phyloP scores from a whole-genome alignment of 2,329 filamentous ascomycete genomes.

The Cordyceps cicadae region DNA sequence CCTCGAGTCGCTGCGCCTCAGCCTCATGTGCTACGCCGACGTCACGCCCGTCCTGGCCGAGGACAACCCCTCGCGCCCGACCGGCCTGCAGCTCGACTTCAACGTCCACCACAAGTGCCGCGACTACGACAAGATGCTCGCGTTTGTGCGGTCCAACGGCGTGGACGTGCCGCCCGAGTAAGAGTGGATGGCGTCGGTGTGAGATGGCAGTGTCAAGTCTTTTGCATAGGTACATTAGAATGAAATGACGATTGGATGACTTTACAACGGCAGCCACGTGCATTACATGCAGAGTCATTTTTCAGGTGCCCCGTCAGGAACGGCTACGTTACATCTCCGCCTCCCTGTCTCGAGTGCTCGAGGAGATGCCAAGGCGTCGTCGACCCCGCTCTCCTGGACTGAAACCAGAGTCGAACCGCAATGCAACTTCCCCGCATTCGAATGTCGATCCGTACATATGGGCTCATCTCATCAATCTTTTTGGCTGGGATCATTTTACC shows the following conservation, averaged over 20 bases:
- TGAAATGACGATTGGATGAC: background rate
- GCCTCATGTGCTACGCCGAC: constrained; percentile 15
- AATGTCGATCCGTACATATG: background rate
- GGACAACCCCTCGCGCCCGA: background rate
- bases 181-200: background rate
- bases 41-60: constrained; percentile 13
- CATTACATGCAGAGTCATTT: no score
- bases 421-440: background rate
- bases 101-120: constrained; percentile 15
- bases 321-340: no score
- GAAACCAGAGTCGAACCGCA: background rate
- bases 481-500: background rate
- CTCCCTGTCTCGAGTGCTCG: no score
- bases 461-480: background rate
- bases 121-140: constrained; percentile 13
- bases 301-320: no score
- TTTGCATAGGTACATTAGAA: background rate
- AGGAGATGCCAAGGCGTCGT: background rate
- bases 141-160: constrained; percentile 10
- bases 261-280: background rate
- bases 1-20: constrained; percentile 14
- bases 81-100: constrained; percentile 11
- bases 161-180: constrained; percentile 5
- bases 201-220: background rate
- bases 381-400: no score